Conservation (phyloP, 164 flowering plant species). For the Amborella trichopoda region DNA sequence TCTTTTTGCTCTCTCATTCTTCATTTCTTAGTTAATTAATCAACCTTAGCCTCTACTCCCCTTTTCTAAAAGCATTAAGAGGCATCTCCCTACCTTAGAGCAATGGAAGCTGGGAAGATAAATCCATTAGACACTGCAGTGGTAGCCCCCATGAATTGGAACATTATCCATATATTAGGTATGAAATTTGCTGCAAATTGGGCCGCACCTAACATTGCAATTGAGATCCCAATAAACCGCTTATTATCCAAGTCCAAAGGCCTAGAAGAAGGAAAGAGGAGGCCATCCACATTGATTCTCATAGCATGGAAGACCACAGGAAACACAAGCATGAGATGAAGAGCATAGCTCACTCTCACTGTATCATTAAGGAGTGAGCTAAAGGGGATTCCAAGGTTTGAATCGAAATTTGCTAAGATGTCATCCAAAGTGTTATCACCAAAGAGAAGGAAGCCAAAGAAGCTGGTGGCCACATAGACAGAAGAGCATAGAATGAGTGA, state of each 20-base stretch:
- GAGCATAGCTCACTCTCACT: slow-evolving; percentile 57
- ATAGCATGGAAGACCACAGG: slow-evolving; percentile 79
- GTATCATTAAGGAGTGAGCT: slow-evolving; percentile 41
- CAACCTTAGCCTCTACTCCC: too few relatives aligned
- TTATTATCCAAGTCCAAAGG: slow-evolving; percentile 39
- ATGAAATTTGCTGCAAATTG: slow-evolving; percentile 87
- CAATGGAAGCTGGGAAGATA: slow-evolving; percentile 79
- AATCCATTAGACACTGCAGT: slow-evolving; percentile 93
- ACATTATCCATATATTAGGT: slow-evolving; percentile 98
- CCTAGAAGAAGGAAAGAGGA: slow-evolving; percentile 51
- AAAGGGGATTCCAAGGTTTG: slow-evolving; percentile 49
- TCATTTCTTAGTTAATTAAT: too few relatives aligned
- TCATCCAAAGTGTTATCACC: slow-evolving; percentile 63
- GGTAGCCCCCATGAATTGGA: slow-evolving; percentile 95
- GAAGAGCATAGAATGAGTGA: slow-evolving; percentile 40
- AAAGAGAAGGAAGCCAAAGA: slow-evolving; percentile 63
- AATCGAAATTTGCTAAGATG: slow-evolving; percentile 69
- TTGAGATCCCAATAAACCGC: slow-evolving; percentile 52
- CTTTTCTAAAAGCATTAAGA: too few relatives aligned
- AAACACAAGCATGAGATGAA: slow-evolving; percentile 76
- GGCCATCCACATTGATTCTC: slow-evolving; percentile 78
- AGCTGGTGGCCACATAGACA: slow-evolving; percentile 59
- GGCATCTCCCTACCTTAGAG: slow-evolving; percentile 75
- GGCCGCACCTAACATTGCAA: slow-evolving; percentile 44
- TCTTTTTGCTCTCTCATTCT: too few relatives aligned